These are phyloP conservation scores for Yamadazyma phyllophila DNA, from an alignment of 805 yeast genomes.

Conservation along the genomic window DNA sequence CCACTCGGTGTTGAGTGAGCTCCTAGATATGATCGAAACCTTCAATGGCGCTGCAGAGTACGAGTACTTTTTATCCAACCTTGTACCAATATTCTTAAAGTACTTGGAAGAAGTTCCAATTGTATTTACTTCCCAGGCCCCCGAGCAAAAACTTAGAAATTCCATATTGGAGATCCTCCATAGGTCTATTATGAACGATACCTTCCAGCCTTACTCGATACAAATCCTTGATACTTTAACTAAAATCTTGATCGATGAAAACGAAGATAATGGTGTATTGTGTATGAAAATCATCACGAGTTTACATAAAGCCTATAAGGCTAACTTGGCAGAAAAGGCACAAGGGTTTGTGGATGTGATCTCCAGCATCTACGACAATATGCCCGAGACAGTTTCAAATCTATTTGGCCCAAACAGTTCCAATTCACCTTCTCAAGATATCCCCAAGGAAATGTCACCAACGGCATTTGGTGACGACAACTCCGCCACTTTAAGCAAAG, in stretches of 20 bases:
- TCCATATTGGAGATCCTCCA: constrained; percentile 75
- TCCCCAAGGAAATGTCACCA: constrained; percentile 26
- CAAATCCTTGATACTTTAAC: constrained; percentile 60
- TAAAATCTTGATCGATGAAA: constrained; percentile 65
- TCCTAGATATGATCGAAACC: constrained; percentile 83
- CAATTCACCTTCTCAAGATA: constrained; percentile 10
- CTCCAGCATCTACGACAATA: constrained; percentile 71
- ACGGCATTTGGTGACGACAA: constrained; percentile 45
- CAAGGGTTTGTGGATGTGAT: constrained; percentile 77
- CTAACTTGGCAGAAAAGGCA: constrained; percentile 64
- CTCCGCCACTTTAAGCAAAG: constrained; percentile 54
- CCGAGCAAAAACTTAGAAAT: constrained; percentile 77
- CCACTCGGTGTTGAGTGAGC: constrained; percentile 72
- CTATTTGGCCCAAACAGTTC: constrained; percentile 48
- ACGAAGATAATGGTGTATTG: constrained; percentile 92
- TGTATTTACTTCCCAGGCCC: constrained; percentile 61
- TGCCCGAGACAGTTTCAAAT: constrained; percentile 70
- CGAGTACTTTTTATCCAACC: constrained; percentile 64
- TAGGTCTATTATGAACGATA: constrained; percentile 78
- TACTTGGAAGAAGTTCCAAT: constrained; percentile 68
- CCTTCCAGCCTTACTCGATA: constrained; percentile 67
- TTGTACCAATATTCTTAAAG: constrained; percentile 68
- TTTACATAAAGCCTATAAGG: constrained; percentile 80
- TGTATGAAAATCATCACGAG: constrained; percentile 86
- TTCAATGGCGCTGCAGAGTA: constrained; percentile 81